phyloP scores from a whole-genome alignment of 2,329 filamentous ascomycete genomes.

The Fusarium pseudocircinatum region DNA sequence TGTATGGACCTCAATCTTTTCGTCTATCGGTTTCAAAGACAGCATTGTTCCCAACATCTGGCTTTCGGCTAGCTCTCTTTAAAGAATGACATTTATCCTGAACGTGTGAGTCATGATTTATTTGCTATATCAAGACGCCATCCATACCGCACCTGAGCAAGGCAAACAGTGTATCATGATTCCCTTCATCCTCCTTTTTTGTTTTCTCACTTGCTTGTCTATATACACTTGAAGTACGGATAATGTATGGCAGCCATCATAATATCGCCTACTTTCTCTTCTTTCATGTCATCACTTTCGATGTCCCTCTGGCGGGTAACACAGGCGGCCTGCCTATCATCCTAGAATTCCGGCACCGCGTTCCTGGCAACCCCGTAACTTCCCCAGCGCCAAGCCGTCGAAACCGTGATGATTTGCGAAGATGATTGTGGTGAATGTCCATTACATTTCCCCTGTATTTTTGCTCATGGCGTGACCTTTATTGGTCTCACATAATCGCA shows the following conservation, averaged over 20 bases:
- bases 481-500: conserved; percentile 5
- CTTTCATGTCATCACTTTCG: conserved; percentile 17
- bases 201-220: conserved; percentile 32
- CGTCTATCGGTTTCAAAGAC: background rate
- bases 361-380: background rate
- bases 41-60: background rate
- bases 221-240: conserved; percentile 32
- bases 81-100: background rate
- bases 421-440: conserved; percentile 21
- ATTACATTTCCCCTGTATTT: conserved; percentile 20
- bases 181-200: conserved; percentile 19
- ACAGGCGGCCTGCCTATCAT: conserved; percentile 29
- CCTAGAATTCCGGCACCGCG: conserved; percentile 30
- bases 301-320: conserved; percentile 18
- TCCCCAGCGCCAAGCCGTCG: conserved; percentile 11
- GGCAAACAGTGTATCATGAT: background rate
- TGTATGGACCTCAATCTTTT: background rate
- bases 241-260: conserved; percentile 33
- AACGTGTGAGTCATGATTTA: background rate
- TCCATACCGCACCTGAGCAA: background rate
- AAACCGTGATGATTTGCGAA: conserved; percentile 27
- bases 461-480: conserved; percentile 11
- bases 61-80: background rate
- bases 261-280: conserved; percentile 29
- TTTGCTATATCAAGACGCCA: background rate